Evolutionary conservation across 164 flowering plant species (phyloP), one percentile per base, ranked within the genome.

Genomic region (Vitis rupestris): DNA sequence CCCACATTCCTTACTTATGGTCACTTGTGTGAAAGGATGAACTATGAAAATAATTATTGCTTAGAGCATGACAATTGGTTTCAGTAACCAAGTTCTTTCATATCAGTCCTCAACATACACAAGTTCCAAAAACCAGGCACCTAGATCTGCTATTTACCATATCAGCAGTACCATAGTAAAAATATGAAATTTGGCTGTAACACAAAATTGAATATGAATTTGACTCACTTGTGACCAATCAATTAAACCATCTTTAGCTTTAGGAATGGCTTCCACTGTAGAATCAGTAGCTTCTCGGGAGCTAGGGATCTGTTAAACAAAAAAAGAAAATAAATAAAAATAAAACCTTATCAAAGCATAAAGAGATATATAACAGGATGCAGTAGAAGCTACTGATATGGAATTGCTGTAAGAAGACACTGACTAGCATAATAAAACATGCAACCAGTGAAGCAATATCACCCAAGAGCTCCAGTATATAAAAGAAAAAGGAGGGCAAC

Each of bases 221-320:
- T 63, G 27, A 77, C 81, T 75, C 74, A 90, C 98, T 77, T 91
- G 87, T 51, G 98, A 90, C 98, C 99, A 95, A 74, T 95, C 98
- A 76, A 95, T 80, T 61, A 69, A 79, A 65, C 98, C 94, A 76
- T 84, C 83, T 70, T 86, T 72, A 11, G 88, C 88, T 65, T 73
- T 84, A 47, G 99, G 98, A 76, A 93, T 88, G 49, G 82, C 75
- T 73, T 70, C 75, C 53, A 78, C 80, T 57, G 81, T 72, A 70
- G 99, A 87, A 59, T 80, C 70, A 37, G 63, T 49, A 62, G 81
- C 82, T 73, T 93, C 98, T 66, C 48, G 61, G 54, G 93, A 77
- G 74, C 78, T 84, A 52, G 96, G 95, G 67, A 94, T 83, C 98
- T 94, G 83, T 70, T 53, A 65, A 63, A 54, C 51, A 13, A 61